phyloP scores from a whole-genome alignment of 306 rosid genomes.

The Argentina anserina region DNA sequence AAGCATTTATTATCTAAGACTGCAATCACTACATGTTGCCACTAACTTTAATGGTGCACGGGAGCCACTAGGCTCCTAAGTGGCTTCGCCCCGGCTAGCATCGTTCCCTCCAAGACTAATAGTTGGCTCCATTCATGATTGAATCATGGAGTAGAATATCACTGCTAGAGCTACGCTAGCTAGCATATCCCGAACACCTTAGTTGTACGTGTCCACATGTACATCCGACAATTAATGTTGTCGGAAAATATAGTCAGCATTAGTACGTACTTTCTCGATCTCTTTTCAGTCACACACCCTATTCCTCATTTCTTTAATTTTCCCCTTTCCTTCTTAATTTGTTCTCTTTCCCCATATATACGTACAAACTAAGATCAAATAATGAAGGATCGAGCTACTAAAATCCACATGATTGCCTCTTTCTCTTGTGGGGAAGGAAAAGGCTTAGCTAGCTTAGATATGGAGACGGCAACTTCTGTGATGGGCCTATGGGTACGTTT shows the following conservation, averaged over 20 bases:
- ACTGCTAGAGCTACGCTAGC: not conserved
- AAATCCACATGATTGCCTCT: not conserved
- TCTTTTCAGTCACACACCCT: not conserved
- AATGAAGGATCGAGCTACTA: not conserved
- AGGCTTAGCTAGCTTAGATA: not conserved
- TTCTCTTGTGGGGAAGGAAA: not conserved
- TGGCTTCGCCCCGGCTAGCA: too few species aligned
- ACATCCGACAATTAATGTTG: not conserved
- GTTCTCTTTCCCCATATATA: not conserved
- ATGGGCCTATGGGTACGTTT: not conserved
- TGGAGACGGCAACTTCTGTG: slow-evolving; percentile 7
- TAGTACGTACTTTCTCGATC: not conserved
- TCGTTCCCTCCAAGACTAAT: too few species aligned
- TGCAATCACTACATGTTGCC: too few species aligned
- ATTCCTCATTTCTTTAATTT: not conserved
- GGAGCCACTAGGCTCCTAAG: too few species aligned
- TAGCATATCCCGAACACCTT: not conserved
- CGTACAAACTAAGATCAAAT: not conserved
- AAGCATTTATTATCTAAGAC: too few species aligned
- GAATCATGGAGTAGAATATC: too few species aligned
- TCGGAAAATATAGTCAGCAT: not conserved
- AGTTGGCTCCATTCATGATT: too few species aligned
- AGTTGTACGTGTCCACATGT: not conserved
- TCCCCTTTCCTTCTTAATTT: not conserved
- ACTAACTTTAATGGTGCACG: too few species aligned